phyloP scores from a whole-genome alignment of 2,329 filamentous ascomycete species.

The Trichophyton simii region DNA sequence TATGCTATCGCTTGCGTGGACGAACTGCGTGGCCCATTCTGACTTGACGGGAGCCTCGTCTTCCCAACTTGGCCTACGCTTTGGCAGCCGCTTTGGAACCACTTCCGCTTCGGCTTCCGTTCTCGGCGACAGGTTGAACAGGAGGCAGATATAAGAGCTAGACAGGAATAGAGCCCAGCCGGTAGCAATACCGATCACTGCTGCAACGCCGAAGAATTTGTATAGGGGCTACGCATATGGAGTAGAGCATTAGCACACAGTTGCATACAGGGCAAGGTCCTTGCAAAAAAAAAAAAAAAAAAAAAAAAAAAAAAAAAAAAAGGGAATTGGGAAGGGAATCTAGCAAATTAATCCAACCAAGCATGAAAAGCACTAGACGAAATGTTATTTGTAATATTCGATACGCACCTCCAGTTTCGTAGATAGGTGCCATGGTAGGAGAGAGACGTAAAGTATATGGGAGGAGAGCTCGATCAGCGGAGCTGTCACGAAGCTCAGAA shows the following conservation, averaged over 20 bases:
- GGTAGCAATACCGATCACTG: constrained; percentile 51
- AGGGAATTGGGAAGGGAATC: not conserved
- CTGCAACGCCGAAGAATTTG: constrained; percentile 53
- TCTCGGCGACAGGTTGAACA: not conserved
- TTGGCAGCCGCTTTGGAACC: not conserved
- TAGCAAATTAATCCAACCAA: not conserved
- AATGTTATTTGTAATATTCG: not conserved
- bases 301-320: too few relatives aligned
- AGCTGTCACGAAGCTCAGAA: constrained; percentile 31
- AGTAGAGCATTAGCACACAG: not conserved
- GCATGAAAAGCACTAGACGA: too few relatives aligned
- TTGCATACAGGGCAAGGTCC: not conserved
- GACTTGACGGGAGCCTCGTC: not conserved
- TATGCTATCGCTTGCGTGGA: not conserved
- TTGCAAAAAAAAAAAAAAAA: not conserved
- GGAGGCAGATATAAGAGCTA: not conserved
- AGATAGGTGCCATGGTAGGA: constrained; percentile 41
- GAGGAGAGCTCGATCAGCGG: constrained; percentile 39
- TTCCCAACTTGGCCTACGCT: not conserved
- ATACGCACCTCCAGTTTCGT: constrained; percentile 43
- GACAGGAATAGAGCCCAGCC: constrained; percentile 49
- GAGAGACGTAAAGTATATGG: constrained; percentile 28
- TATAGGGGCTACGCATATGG: constrained; percentile 26
- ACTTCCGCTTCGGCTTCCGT: not conserved
- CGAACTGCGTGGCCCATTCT: constrained; percentile 1